These are phyloP conservation scores for Cyberlindnera veronae DNA, from an alignment of 805 yeast genomes.

Conservation along the genomic window DNA sequence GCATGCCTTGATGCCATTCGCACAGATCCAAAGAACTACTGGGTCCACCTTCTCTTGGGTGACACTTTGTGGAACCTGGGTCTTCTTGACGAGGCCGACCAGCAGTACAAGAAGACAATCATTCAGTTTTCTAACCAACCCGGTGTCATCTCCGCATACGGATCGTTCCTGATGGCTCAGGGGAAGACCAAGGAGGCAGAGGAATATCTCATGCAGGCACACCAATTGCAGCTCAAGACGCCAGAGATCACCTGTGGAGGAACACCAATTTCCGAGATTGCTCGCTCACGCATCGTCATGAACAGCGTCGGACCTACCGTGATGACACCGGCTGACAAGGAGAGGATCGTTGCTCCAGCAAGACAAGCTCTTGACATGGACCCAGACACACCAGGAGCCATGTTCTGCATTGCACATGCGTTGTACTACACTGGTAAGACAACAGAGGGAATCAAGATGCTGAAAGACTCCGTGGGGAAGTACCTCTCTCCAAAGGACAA, in stretches of 20 bases:
- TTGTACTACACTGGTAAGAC: too few species aligned
- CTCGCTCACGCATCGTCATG: too few species aligned
- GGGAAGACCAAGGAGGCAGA: neutral
- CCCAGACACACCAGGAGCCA: too few species aligned
- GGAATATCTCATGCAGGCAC: neutral
- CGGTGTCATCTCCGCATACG: neutral
- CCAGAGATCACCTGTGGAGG: neutral
- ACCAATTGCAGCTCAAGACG: neutral
- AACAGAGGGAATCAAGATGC: too few species aligned
- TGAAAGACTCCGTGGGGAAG: too few species aligned
- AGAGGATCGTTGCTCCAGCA: too few species aligned
- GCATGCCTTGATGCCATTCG: too few species aligned
- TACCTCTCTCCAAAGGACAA: too few species aligned
- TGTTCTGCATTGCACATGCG: too few species aligned
- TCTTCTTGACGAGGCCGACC: neutral
- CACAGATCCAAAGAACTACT: neutral
- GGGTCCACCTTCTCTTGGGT: neutral
- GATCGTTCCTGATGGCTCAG: neutral
- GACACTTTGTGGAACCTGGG: neutral
- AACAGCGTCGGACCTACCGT: too few species aligned
- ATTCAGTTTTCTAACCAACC: neutral
- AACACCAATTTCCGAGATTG: neutral
- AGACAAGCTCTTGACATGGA: too few species aligned
- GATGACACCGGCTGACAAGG: too few species aligned
- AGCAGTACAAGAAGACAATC: neutral